Conservation (phyloP, 768 basidiomycete species). For the Mycena latifolia region DNA sequence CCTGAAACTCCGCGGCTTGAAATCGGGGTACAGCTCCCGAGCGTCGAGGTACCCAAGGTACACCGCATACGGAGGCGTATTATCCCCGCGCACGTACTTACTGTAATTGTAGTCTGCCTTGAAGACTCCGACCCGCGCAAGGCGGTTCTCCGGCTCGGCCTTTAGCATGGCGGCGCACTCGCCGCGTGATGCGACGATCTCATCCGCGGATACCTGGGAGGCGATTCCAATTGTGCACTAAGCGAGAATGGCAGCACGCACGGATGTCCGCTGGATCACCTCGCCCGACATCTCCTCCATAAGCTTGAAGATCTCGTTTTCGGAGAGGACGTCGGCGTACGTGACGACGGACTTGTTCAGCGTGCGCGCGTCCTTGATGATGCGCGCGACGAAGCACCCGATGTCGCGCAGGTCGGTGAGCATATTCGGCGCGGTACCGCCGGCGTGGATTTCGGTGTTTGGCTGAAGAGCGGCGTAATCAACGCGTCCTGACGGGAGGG, state of each 20-base stretch:
- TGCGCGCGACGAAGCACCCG: slow-evolving; percentile 43
- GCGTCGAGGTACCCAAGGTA: slow-evolving; percentile 44
- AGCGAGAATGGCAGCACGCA: background rate
- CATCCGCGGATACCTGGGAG: too few species aligned
- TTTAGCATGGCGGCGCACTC: too few species aligned
- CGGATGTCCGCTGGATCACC: slow-evolving; percentile 29
- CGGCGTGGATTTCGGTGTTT: slow-evolving; percentile 31
- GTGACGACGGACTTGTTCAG: slow-evolving; percentile 44
- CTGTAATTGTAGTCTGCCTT: slow-evolving; percentile 36
- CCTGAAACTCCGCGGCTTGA: slow-evolving; percentile 23
- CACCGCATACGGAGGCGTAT: slow-evolving; percentile 41
- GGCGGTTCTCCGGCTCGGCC: background rate
- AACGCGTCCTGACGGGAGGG: slow-evolving; percentile 29
- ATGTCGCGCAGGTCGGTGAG: slow-evolving; percentile 43
- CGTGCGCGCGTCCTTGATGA: slow-evolving; percentile 46
- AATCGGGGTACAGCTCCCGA: slow-evolving; percentile 45
- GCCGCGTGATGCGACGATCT: too few species aligned
- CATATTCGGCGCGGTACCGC: slow-evolving; percentile 35
- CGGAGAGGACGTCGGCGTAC: slow-evolving; percentile 42
- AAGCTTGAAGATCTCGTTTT: slow-evolving; percentile 35
- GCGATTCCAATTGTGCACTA: too few species aligned
- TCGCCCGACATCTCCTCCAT: slow-evolving; percentile 41
- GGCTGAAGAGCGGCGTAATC: slow-evolving; percentile 17
- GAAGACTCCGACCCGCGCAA: background rate
- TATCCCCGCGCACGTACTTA: slow-evolving; percentile 45